Conservation (phyloP, 495 filamentous ascomycete species). For the Corynascus novoguineensis region DNA sequence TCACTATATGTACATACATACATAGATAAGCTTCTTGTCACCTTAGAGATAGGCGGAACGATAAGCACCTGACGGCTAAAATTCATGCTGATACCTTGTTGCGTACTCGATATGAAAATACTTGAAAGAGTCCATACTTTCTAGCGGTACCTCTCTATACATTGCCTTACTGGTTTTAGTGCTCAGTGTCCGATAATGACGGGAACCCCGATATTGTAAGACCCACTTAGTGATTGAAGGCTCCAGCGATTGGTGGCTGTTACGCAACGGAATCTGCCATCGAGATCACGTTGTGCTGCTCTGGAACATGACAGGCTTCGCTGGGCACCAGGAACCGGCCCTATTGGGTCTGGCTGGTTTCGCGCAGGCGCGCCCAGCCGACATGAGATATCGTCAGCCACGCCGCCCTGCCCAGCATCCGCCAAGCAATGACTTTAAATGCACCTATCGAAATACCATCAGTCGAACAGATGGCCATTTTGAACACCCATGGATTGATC, state of each 20-base stretch:
- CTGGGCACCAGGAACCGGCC: background rate
- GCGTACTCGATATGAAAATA: too few relatives aligned
- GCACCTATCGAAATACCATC: background rate
- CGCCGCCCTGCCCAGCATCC: background rate
- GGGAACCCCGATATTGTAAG: background rate
- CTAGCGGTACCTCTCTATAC: too few relatives aligned
- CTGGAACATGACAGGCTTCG: slow-evolving; percentile 13
- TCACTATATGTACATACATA: too few relatives aligned
- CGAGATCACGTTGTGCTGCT: slow-evolving; percentile 20
- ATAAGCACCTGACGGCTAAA: too few relatives aligned
- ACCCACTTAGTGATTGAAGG: background rate
- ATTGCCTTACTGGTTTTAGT: background rate
- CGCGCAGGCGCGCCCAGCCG: background rate
- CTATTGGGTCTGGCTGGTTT: slow-evolving; percentile 16
- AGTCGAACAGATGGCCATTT: slow-evolving; percentile 2
- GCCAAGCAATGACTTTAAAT: background rate
- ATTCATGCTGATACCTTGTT: too few relatives aligned
- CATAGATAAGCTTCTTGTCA: too few relatives aligned
- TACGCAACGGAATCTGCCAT: slow-evolving; percentile 24
- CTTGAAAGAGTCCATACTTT: too few relatives aligned
- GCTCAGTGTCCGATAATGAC: background rate
- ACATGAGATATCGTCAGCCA: background rate
- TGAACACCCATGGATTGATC: too few relatives aligned
- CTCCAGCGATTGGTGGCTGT: slow-evolving; percentile 13
- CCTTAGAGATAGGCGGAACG: too few relatives aligned